phyloP scores from a whole-genome alignment of 139 green algal genomes.

The Ettlia oleoabundans region DNA sequence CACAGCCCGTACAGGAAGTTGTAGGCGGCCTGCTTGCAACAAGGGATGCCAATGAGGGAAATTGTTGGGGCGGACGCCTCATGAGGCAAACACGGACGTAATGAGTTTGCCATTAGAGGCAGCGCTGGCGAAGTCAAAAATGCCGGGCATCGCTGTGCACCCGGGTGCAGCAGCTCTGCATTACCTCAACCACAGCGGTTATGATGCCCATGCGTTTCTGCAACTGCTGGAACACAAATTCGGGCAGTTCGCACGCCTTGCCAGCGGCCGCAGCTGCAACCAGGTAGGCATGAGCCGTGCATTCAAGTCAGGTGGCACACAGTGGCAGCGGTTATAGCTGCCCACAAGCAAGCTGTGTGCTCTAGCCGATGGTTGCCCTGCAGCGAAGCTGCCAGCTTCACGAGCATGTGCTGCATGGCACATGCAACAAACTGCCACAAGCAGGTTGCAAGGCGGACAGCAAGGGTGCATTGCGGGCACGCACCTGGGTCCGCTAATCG shows the following conservation, averaged over 20 bases:
- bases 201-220: slow-evolving; percentile 61
- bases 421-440: background rate
- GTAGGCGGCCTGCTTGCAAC: slow-evolving; percentile 55
- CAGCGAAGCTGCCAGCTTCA: too few relatives aligned
- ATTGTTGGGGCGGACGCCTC: too few relatives aligned
- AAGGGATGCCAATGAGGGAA: too few relatives aligned
- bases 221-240: slow-evolving; percentile 61
- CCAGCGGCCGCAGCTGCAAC: slow-evolving; percentile 27
- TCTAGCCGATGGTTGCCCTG: too few relatives aligned
- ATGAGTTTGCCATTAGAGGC: too few relatives aligned
- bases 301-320: too few relatives aligned
- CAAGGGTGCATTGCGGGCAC: too few relatives aligned
- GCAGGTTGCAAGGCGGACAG: too few relatives aligned
- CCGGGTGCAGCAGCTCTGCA: background rate
- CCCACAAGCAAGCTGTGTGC: background rate
- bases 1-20: slow-evolving; percentile 67
- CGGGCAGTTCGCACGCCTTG: slow-evolving; percentile 41
- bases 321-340: background rate
- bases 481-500: slow-evolving; percentile 35
- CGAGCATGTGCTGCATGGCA: background rate
- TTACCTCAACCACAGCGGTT: slow-evolving; percentile 56
- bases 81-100: too few relatives aligned
- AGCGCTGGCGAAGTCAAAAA: background rate
- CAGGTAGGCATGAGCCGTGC: background rate
- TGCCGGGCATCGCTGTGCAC: too few relatives aligned